These are phyloP conservation scores for Puccinia horiana DNA, from an alignment of 1,284 basidiomycete species.

Conservation along the genomic window DNA sequence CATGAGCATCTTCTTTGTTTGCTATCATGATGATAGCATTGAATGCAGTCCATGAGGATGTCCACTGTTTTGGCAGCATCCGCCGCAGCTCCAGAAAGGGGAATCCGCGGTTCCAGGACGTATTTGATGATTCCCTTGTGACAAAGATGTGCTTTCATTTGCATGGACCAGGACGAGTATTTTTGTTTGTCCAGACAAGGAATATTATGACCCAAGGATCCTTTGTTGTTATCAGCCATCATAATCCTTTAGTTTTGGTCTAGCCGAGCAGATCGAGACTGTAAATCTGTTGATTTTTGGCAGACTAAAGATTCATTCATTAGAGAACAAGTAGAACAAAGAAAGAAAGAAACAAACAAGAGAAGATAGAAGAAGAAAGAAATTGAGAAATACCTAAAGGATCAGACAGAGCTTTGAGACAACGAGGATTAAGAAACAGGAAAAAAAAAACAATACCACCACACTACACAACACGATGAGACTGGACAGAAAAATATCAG, in stretches of 20 bases:
- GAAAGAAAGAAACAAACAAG: no score
- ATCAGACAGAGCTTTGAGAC: no score
- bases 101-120: neutral
- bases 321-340: no score
- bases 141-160: neutral
- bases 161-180: neutral
- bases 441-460: no score
- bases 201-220: neutral
- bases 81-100: neutral
- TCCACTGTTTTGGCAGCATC: neutral
- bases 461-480: no score
- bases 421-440: no score
- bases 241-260: constrained; percentile 5
- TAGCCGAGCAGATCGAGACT: no score
- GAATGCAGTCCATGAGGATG: neutral
- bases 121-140: neutral
- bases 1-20: neutral
- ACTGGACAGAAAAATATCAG: no score
- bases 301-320: no score
- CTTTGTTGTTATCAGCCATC: neutral
- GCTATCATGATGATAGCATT: neutral
- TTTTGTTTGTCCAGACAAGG: neutral
- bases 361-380: no score
- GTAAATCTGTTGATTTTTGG: no score
- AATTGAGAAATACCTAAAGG: no score